Evolutionary conservation across 2,329 filamentous ascomycete species (phyloP).

Genomic region (Capronia epimyces): DNA sequence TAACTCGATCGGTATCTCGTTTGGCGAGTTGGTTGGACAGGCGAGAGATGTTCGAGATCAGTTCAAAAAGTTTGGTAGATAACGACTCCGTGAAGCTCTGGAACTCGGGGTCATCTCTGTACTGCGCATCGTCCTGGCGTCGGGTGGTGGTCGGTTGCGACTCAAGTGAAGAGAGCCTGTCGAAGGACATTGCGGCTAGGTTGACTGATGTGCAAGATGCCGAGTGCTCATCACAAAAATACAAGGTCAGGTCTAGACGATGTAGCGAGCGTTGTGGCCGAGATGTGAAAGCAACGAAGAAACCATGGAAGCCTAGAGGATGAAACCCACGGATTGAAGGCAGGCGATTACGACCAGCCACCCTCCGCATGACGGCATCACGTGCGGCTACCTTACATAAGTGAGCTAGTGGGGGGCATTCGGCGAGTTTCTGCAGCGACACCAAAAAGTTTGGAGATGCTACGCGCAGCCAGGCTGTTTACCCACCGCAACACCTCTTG

Average conservation of each 20-base stretch:
- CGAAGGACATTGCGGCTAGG: constrained; percentile 69
- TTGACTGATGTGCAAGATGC: neutral
- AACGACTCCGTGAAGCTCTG: constrained; percentile 73
- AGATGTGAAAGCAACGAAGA: neutral
- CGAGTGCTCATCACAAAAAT: neutral
- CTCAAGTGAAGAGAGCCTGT: constrained; percentile 78
- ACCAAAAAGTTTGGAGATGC: constrained; percentile 8
- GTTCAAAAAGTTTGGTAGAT: constrained; percentile 80
- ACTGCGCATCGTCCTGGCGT: constrained; percentile 65
- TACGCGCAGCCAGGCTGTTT: constrained; percentile 5
- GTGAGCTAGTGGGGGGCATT: neutral
- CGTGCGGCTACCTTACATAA: too few relatives aligned
- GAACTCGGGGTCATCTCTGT: constrained; percentile 91
- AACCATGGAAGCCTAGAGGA: constrained; percentile 13
- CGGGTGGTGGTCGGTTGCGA: constrained; percentile 65
- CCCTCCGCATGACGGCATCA: constrained; percentile 11
- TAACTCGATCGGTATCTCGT: constrained; percentile 82
- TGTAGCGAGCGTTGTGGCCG: neutral
- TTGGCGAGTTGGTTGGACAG: constrained; percentile 79
- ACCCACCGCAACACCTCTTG: neutral
- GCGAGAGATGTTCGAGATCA: constrained; percentile 81
- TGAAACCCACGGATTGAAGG: neutral
- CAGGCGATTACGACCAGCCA: constrained; percentile 9
- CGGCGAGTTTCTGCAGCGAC: constrained; percentile 1
- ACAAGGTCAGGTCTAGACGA: neutral